Percentiles rank a stretch among this genome's conserved stretches.
Conservation (phyloP, 306 rosid genomes). For the Prunus mongolica region DNA sequence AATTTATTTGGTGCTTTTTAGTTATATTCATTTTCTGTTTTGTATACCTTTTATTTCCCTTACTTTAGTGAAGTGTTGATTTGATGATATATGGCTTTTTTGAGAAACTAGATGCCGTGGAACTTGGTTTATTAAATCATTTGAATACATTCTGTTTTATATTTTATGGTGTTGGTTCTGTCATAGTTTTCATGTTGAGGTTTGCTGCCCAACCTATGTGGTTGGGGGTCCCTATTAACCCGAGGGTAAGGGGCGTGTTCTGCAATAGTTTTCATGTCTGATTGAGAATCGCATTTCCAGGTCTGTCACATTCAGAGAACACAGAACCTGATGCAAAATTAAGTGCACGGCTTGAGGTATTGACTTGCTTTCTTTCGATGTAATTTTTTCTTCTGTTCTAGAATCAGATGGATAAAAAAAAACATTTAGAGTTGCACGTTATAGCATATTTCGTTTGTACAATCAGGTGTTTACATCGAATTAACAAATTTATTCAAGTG, state of each 20-base stretch:
- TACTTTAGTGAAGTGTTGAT: background rate
- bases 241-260: background rate
- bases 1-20: background rate
- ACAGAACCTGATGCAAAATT: slow-evolving; percentile 53
- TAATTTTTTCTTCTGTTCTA: slow-evolving; percentile 10
- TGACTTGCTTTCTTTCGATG: slow-evolving; percentile 17
- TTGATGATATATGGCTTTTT: background rate
- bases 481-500: background rate
- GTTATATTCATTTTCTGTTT: background rate
- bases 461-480: background rate
- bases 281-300: slow-evolving; percentile 23
- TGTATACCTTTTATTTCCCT: background rate
- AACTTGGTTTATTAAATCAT: slow-evolving; percentile 14
- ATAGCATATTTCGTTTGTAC: background rate
- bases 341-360: slow-evolving; percentile 74
- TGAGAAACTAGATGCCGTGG: background rate
- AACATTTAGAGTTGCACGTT: too few relatives aligned
- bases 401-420: background rate
- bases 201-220: too few relatives aligned
- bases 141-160: slow-evolving; percentile 1
- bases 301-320: slow-evolving; percentile 42
- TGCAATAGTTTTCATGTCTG: slow-evolving; percentile 8
- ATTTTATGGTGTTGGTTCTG: slow-evolving; percentile 18
- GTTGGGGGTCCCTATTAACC: too few relatives aligned
- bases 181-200: background rate